Conservation (phyloP, 495 filamentous ascomycete species). For the Diplogelasinospora grovesii region DNA sequence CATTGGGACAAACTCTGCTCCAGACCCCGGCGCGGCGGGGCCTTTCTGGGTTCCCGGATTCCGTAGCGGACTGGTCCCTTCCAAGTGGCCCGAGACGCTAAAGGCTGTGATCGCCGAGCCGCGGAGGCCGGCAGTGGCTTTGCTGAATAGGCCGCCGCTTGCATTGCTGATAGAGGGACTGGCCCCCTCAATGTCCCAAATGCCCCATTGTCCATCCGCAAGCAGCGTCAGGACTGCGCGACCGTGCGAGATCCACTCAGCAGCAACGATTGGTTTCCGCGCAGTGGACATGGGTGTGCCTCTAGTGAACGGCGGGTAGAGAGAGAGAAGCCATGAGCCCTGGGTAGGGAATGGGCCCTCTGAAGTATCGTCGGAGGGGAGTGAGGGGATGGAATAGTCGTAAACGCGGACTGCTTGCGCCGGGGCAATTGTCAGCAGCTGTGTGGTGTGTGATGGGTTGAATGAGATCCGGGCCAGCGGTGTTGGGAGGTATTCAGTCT, state of each 20-base stretch:
- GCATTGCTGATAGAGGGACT: slow-evolving; percentile 38
- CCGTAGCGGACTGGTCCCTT: slow-evolving; percentile 39
- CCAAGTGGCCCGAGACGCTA: slow-evolving; percentile 61
- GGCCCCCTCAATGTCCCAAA: slow-evolving; percentile 79
- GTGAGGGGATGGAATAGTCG: slow-evolving; percentile 39
- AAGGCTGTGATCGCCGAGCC: slow-evolving; percentile 62
- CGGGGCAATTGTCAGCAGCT: slow-evolving; percentile 60
- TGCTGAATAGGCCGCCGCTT: slow-evolving; percentile 46
- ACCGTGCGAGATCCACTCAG: slow-evolving; percentile 77
- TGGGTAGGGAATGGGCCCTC: slow-evolving; percentile 43
- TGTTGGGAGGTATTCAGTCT: slow-evolving; percentile 56
- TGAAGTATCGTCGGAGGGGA: slow-evolving; percentile 39
- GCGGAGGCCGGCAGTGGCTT: slow-evolving; percentile 50
- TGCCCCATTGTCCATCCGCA: slow-evolving; percentile 84
- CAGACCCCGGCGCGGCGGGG: slow-evolving; percentile 20
- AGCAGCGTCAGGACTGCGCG: slow-evolving; percentile 69
- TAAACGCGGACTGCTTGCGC: slow-evolving; percentile 64
- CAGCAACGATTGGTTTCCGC: slow-evolving; percentile 74
- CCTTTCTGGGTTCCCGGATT: slow-evolving; percentile 42
- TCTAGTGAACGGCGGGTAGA: slow-evolving; percentile 61
- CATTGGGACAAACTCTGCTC: slow-evolving; percentile 63
- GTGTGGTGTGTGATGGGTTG: slow-evolving; percentile 57
- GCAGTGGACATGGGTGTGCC: slow-evolving; percentile 30
- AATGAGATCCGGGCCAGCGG: slow-evolving; percentile 65
- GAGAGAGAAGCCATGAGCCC: slow-evolving; percentile 60